Percentiles rank a stretch among this genome's conserved stretches.
Evolutionary conservation across 208 protist genomes (phyloP).

Genomic region (Trypanosoma platydactyli): DNA sequence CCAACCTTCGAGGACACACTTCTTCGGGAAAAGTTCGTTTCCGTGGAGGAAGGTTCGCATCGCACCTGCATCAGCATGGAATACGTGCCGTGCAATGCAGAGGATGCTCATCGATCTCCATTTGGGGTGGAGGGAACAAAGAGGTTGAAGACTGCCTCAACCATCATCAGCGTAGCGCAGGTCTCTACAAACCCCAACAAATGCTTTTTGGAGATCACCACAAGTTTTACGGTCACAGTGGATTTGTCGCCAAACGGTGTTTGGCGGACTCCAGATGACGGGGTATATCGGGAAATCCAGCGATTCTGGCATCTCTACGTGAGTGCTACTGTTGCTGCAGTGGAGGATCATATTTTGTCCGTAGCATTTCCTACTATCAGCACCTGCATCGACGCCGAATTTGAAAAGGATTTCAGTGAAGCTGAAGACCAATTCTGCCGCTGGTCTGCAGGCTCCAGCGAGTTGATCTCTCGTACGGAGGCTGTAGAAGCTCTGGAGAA

Average conservation of each 20-base stretch:
- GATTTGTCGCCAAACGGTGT: slow-evolving; percentile 7
- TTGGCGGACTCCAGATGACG: not conserved
- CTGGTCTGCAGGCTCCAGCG: slow-evolving; percentile 21
- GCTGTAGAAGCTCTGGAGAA: slow-evolving; percentile 35
- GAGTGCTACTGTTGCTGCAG: slow-evolving; percentile 18
- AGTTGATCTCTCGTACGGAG: slow-evolving; percentile 19
- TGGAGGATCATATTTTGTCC: slow-evolving; percentile 36
- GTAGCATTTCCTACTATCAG: slow-evolving; percentile 29
- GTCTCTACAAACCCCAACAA: slow-evolving; percentile 44
- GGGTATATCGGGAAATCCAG: slow-evolving; percentile 16
- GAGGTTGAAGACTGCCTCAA: slow-evolving; percentile 16
- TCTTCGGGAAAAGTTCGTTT: slow-evolving; percentile 40
- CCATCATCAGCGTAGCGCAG: slow-evolving; percentile 30
- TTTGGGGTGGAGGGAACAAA: slow-evolving; percentile 36
- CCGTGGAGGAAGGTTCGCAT: slow-evolving; percentile 10
- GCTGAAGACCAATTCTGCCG: slow-evolving; percentile 40
- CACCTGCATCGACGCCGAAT: slow-evolving; percentile 6
- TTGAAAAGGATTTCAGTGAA: slow-evolving; percentile 26
- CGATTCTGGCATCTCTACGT: slow-evolving; percentile 40
- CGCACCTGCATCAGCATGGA: slow-evolving; percentile 30
- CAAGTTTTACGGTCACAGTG: slow-evolving; percentile 26
- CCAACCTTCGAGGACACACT: slow-evolving; percentile 32
- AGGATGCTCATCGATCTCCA: slow-evolving; percentile 42
- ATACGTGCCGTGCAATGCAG: slow-evolving; percentile 34
- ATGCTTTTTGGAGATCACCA: slow-evolving; percentile 51